Percentiles rank a stretch among this genome's conserved stretches.
Evolutionary conservation across 805 yeast genomes (phyloP).

Genomic region (Saturnispora zaruensis): DNA sequence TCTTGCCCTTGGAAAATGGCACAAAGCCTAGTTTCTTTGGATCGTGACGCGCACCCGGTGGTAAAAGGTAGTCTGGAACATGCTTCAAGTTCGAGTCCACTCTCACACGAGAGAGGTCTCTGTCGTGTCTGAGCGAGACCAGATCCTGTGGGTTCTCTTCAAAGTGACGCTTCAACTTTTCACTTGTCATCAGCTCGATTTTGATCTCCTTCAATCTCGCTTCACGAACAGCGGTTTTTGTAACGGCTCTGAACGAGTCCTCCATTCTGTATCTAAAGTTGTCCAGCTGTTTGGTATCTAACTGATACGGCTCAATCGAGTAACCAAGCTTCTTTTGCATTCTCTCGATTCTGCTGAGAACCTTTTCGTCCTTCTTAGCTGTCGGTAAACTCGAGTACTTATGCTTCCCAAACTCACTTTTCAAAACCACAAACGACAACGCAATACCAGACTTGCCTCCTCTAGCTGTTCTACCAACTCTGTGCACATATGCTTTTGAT

Average conservation of each 20-base stretch:
- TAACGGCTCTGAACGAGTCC: slow-evolving; percentile 94
- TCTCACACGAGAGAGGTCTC: slow-evolving; percentile 74
- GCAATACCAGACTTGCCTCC: slow-evolving; percentile 96
- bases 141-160: slow-evolving; percentile 97
- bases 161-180: slow-evolving; percentile 85
- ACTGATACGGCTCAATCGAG: slow-evolving; percentile 78
- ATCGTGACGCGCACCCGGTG: slow-evolving; percentile 59
- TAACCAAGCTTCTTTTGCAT: slow-evolving; percentile 69
- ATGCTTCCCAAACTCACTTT: slow-evolving; percentile 81
- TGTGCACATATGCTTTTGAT: slow-evolving; percentile 81
- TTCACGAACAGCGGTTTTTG: slow-evolving; percentile 81
- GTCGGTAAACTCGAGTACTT: slow-evolving; percentile 63
- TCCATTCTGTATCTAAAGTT: slow-evolving; percentile 95
- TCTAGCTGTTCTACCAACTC: slow-evolving; percentile 96
- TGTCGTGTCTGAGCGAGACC: slow-evolving; percentile 82
- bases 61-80: slow-evolving; percentile 86
- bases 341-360: slow-evolving; percentile 63
- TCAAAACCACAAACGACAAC: slow-evolving; percentile 80
- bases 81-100: slow-evolving; percentile 79
- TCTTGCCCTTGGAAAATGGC: slow-evolving; percentile 44
- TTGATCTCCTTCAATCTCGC: slow-evolving; percentile 87
- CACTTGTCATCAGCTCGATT: slow-evolving; percentile 79
- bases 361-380: slow-evolving; percentile 80
- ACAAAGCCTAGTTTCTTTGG: slow-evolving; percentile 57
- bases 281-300: slow-evolving; percentile 86